Evolutionary conservation across 371 early-diverging fungal genomes (phyloP).

Genomic region (Syncephalastrum sp.): DNA sequence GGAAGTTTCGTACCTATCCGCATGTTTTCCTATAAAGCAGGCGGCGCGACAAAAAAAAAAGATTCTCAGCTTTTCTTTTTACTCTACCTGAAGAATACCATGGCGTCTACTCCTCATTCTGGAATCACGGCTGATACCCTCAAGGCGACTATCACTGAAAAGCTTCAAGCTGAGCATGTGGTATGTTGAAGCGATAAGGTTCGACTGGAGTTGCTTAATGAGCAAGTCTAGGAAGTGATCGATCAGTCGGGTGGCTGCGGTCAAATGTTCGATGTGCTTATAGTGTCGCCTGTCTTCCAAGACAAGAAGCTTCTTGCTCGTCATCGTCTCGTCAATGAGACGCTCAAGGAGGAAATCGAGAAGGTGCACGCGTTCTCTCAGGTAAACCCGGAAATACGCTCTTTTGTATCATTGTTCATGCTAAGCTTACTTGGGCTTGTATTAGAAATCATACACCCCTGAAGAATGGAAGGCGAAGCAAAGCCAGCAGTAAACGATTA

Average conservation of each 20-base stretch:
- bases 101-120: constrained; percentile 29
- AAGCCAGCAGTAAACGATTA: constrained; percentile 10
- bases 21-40: neutral
- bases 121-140: constrained; percentile 55
- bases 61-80: neutral
- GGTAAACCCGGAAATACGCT: constrained; percentile 40
- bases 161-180: constrained; percentile 59
- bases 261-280: constrained; percentile 74
- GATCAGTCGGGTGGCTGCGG: constrained; percentile 78
- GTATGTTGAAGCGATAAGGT: constrained; percentile 35
- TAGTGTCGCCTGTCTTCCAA: constrained; percentile 71
- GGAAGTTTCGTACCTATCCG: neutral
- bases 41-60: too few relatives aligned
- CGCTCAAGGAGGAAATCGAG: constrained; percentile 73
- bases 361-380: constrained; percentile 84
- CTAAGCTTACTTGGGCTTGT: neutral
- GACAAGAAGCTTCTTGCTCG: constrained; percentile 70
- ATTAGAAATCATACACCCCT: constrained; percentile 73
- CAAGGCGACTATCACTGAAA: constrained; percentile 46
- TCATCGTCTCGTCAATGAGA: constrained; percentile 80
- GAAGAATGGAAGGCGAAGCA: constrained; percentile 62
- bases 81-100: neutral
- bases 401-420: neutral
- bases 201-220: neutral
- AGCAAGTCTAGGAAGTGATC: constrained; percentile 16